These are phyloP conservation scores for Globisporangium viniferum DNA, from an alignment of 352 stramenopile species.

Conservation along the genomic window DNA sequence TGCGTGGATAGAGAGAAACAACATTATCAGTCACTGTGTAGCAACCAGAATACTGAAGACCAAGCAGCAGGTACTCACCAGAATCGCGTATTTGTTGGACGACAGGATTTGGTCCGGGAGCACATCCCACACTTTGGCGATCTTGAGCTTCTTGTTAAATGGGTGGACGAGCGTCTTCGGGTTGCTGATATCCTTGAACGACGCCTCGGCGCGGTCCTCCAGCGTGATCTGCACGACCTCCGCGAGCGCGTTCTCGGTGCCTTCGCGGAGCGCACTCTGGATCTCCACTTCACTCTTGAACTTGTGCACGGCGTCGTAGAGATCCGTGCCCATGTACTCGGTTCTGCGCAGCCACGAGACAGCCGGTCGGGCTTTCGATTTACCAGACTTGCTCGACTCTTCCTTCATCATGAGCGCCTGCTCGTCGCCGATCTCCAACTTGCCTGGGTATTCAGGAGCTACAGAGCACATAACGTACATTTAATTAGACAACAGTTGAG, in stretches of 20 bases:
- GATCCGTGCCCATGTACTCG: conserved; percentile 85
- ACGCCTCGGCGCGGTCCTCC: conserved; percentile 77
- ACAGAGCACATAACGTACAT: background rate
- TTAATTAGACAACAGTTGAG: background rate
- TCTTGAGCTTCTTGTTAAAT: conserved; percentile 81
- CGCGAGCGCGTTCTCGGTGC: conserved; percentile 74
- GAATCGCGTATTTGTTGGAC: conserved; percentile 79
- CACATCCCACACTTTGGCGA: conserved; percentile 80
- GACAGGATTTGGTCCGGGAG: conserved; percentile 75
- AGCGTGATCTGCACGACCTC: conserved; percentile 69
- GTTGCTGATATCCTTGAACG: conserved; percentile 71
- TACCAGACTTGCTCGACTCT: conserved; percentile 38
- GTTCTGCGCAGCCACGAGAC: conserved; percentile 82
- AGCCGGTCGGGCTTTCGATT: conserved; percentile 60
- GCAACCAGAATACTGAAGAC: too few species aligned
- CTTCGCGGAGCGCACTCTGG: conserved; percentile 75
- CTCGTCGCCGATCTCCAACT: conserved; percentile 71
- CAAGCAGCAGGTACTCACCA: conserved; percentile 36
- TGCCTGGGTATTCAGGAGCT: conserved; percentile 47
- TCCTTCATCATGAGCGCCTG: conserved; percentile 83
- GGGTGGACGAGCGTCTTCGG: conserved; percentile 68
- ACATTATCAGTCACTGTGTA: background rate
- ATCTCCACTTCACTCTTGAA: conserved; percentile 88
- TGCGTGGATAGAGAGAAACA: conserved; percentile 16
- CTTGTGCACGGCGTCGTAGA: conserved; percentile 84